phyloP scores from a whole-genome alignment of 805 yeast genomes.

The Sungouiella blattae region DNA sequence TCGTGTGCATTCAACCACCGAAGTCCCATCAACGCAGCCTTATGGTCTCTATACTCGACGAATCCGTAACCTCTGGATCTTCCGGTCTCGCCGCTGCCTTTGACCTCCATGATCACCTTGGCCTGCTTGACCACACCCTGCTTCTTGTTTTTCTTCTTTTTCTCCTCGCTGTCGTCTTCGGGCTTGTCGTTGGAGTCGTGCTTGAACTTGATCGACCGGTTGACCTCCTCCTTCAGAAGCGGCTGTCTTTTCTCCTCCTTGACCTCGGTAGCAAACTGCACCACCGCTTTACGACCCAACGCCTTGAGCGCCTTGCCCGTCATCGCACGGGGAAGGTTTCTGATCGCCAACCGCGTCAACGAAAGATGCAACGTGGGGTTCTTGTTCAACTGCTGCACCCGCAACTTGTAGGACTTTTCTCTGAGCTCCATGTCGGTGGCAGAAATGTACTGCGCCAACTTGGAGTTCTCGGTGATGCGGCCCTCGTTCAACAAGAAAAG shows the following conservation, averaged over 20 bases:
- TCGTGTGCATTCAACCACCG: slow-evolving; percentile 96
- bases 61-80: slow-evolving; percentile 97
- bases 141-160: slow-evolving; percentile 63
- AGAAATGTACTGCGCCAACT: slow-evolving; percentile 65
- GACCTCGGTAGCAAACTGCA: slow-evolving; percentile 89
- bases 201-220: slow-evolving; percentile 72
- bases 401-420: slow-evolving; percentile 78
- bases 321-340: slow-evolving; percentile 93
- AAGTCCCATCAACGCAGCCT: slow-evolving; percentile 88
- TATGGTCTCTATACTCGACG: slow-evolving; percentile 88
- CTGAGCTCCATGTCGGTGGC: slow-evolving; percentile 79
- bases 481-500: slow-evolving; percentile 90
- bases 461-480: slow-evolving; percentile 76
- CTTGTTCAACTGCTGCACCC: slow-evolving; percentile 86
- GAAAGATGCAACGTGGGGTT: slow-evolving; percentile 91
- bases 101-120: slow-evolving; percentile 87
- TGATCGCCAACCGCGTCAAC: slow-evolving; percentile 89
- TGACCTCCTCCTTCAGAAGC: slow-evolving; percentile 81
- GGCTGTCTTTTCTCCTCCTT: slow-evolving; percentile 73
- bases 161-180: slow-evolving; percentile 21
- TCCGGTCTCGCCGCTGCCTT: slow-evolving; percentile 82
- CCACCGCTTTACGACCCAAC: slow-evolving; percentile 90
- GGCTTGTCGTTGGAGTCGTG: slow-evolving; percentile 29
- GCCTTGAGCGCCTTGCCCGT: slow-evolving; percentile 84
- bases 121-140: slow-evolving; percentile 92